Conservation (phyloP, 73 alveolate genomes). For the Tetrahymena elliotti region DNA sequence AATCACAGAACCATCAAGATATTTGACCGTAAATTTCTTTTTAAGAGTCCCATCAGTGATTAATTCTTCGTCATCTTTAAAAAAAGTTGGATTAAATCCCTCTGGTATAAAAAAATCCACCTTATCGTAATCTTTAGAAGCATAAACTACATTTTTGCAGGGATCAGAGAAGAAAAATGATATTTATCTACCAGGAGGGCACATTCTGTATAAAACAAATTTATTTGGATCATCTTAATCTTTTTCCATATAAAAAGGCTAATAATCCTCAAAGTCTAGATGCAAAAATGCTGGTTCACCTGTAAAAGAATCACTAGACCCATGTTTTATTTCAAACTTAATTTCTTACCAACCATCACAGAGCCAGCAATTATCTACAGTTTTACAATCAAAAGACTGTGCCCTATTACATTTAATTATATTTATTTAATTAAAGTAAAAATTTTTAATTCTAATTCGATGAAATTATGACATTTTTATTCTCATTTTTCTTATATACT, state of each 20-base stretch:
- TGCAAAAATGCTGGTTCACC: constrained; percentile 34
- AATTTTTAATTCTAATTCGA: no score
- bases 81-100: background rate
- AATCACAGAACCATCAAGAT: background rate
- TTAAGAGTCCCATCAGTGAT: constrained; percentile 18
- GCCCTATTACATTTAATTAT: background rate
- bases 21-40: constrained; percentile 15
- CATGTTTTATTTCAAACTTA: constrained; percentile 27
- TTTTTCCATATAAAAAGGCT: constrained; percentile 23
- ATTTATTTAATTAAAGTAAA: background rate
- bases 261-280: constrained; percentile 16
- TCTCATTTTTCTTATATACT: no score
- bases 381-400: background rate
- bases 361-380: constrained; percentile 28
- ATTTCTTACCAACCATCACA: constrained; percentile 44
- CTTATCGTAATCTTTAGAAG: constrained; percentile 2
- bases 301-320: constrained; percentile 10
- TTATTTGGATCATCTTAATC: background rate
- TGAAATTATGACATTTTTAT: no score
- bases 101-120: constrained; percentile 3
- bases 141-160: background rate
- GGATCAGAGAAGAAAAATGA: constrained; percentile 28
- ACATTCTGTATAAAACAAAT: constrained; percentile 15
- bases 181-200: constrained; percentile 30
- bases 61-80: background rate